phyloP scores from a whole-genome alignment of 2,329 filamentous ascomycete species.

The Hymenotorrendiella dingleyae region DNA sequence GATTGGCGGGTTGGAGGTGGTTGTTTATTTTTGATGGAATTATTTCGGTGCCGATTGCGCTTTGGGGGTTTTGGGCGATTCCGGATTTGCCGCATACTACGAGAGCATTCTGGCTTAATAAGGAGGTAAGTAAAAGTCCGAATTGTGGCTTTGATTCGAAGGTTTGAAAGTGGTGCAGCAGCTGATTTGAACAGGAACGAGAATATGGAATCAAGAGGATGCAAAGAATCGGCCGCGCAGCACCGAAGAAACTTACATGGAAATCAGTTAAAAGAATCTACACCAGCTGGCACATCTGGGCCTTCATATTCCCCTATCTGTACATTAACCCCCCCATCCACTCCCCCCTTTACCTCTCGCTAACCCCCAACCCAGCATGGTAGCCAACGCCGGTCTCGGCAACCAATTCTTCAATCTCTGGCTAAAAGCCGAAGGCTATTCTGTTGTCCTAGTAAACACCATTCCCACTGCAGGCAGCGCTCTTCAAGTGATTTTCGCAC shows the following conservation, averaged over 20 bases:
- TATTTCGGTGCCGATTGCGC: constrained; percentile 25
- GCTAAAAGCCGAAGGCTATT: constrained; percentile 43
- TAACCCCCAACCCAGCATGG: neutral
- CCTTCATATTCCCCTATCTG: constrained; percentile 41
- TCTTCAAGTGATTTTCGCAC: constrained; percentile 25
- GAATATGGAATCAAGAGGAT: constrained; percentile 29
- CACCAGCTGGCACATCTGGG: constrained; percentile 57
- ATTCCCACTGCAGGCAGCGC: constrained; percentile 39
- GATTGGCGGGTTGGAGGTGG: constrained; percentile 37
- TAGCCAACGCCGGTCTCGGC: constrained; percentile 1
- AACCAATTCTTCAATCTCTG: constrained; percentile 45
- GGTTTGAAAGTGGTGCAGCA: no score
- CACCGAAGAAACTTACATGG: constrained; percentile 40
- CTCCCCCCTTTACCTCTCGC: neutral
- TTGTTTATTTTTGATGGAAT: constrained; percentile 40
- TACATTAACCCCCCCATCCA: constrained; percentile 2
- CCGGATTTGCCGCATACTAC: constrained; percentile 10
- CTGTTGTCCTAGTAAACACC: constrained; percentile 42
- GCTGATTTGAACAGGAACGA: no score
- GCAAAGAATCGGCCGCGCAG: constrained; percentile 33
- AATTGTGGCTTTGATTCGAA: no score
- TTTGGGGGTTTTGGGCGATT: constrained; percentile 31
- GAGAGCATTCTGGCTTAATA: constrained; percentile 32
- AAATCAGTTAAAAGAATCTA: constrained; percentile 48
- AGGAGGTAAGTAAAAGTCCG: no score